Evolutionary conservation across 202 grass and related monocot species (phyloP).

Genomic region (Alloteropsis angusta): DNA sequence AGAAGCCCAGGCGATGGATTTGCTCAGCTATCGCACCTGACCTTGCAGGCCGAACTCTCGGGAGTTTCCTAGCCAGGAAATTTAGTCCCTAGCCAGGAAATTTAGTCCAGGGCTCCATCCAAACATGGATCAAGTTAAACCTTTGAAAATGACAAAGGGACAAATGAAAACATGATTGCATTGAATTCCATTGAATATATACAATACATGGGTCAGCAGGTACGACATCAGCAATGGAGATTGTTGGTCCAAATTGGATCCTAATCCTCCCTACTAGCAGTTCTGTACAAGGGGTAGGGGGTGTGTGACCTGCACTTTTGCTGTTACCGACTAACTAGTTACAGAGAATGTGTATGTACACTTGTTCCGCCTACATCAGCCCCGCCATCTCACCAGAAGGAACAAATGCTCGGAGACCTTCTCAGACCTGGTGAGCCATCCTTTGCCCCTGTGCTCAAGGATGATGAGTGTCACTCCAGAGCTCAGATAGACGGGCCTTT

Average conservation of each 20-base stretch:
- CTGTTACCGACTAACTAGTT: conserved; percentile 33
- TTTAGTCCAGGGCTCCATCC: no score
- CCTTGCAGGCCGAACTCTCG: no score
- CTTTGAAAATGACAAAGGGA: not conserved
- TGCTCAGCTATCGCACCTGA: no score
- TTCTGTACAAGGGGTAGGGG: conserved; percentile 23
- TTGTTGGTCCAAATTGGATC: not conserved
- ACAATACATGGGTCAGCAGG: not conserved
- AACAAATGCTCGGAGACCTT: conserved; percentile 35
- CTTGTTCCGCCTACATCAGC: not conserved
- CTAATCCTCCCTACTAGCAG: conserved; percentile 13
- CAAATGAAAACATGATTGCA: not conserved
- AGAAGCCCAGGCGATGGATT: no score
- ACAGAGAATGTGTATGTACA: conserved; percentile 33
- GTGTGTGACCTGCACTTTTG: not conserved
- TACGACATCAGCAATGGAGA: conserved; percentile 1
- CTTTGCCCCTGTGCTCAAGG: conserved; percentile 7
- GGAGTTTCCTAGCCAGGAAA: no score
- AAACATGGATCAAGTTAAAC: no score
- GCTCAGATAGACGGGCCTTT: conserved; percentile 41
- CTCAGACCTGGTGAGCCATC: conserved; percentile 10
- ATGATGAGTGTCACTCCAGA: conserved; percentile 43
- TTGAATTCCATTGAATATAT: not conserved
- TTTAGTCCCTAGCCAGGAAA: no score
- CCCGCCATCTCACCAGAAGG: conserved; percentile 6